Conservation (phyloP, 2,329 filamentous ascomycete genomes). For the Monilinia polystroma region DNA sequence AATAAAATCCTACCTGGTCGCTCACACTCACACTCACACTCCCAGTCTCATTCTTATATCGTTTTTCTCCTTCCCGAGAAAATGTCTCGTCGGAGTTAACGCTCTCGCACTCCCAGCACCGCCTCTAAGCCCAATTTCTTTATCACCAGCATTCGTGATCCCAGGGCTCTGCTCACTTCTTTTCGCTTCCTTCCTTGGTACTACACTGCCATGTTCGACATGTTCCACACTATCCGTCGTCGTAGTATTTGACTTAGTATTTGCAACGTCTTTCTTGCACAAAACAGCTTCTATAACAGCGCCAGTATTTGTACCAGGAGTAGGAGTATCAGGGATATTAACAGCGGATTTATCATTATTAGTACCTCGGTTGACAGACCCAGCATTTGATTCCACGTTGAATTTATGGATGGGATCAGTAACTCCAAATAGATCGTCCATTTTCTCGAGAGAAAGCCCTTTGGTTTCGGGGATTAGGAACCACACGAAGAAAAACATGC, state of each 20-base stretch:
- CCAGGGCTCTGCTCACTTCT: neutral
- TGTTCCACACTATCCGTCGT: neutral
- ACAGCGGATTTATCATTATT: neutral
- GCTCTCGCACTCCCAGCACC: neutral
- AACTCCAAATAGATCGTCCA: constrained; percentile 21
- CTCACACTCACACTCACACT: neutral
- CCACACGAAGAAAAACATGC: constrained; percentile 49
- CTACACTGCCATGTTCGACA: neutral
- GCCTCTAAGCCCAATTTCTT: neutral
- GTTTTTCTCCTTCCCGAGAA: neutral
- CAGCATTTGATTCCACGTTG: constrained; percentile 15
- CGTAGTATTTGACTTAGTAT: neutral
- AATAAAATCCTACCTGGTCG: neutral
- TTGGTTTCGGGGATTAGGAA: constrained; percentile 63
- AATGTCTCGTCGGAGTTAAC: neutral
- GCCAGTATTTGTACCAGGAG: neutral
- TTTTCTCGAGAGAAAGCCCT: constrained; percentile 57
- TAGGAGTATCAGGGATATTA: neutral
- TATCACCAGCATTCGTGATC: neutral
- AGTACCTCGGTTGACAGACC: neutral
- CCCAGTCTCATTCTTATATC: neutral
- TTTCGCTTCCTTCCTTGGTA: neutral
- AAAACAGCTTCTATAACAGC: neutral
- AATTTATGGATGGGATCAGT: constrained; percentile 6
- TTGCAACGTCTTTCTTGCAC: neutral